Conservation (phyloP, 179 eudicot species). For the Sideroxylon spinosum region DNA sequence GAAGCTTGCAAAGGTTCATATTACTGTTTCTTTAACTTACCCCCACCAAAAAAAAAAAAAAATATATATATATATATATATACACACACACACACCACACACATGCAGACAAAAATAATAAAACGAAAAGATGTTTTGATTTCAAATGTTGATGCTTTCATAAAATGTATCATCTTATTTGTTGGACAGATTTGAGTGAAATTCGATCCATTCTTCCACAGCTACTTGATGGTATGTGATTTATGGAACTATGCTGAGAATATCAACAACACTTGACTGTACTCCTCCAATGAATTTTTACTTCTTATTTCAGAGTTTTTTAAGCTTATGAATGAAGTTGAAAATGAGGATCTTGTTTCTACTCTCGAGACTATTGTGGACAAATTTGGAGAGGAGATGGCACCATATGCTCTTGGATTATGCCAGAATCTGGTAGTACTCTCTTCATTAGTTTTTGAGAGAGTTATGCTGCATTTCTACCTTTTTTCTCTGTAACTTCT, state of each 20-base stretch:
- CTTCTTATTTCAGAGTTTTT: slow-evolving; percentile 65
- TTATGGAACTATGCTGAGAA: neutral
- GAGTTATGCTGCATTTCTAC: neutral
- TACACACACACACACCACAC: too few relatives aligned
- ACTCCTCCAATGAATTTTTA: neutral
- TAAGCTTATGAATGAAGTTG: slow-evolving; percentile 97
- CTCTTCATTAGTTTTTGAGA: slow-evolving; percentile 3
- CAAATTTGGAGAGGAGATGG: slow-evolving; percentile 99
- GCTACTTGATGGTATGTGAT: slow-evolving; percentile 74
- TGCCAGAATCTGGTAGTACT: slow-evolving; percentile 88
- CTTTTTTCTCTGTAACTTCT: slow-evolving; percentile 10
- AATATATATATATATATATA: too few relatives aligned
- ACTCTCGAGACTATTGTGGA: slow-evolving; percentile 98
- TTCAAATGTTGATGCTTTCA: neutral
- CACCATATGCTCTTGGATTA: slow-evolving; percentile 96
- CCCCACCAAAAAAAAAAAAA: too few relatives aligned
- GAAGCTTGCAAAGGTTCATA: slow-evolving; percentile 89
- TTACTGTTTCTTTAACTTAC: neutral
- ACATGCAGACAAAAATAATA: too few relatives aligned
- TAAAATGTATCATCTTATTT: slow-evolving; percentile 9
- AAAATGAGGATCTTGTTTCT: slow-evolving; percentile 98
- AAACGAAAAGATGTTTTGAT: neutral
- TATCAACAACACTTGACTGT: neutral
- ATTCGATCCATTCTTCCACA: slow-evolving; percentile 97
- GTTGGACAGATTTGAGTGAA: slow-evolving; percentile 73